These are phyloP conservation scores for Glarea lozoyensis DNA, from an alignment of 495 filamentous ascomycete genomes.

Conservation along the genomic window DNA sequence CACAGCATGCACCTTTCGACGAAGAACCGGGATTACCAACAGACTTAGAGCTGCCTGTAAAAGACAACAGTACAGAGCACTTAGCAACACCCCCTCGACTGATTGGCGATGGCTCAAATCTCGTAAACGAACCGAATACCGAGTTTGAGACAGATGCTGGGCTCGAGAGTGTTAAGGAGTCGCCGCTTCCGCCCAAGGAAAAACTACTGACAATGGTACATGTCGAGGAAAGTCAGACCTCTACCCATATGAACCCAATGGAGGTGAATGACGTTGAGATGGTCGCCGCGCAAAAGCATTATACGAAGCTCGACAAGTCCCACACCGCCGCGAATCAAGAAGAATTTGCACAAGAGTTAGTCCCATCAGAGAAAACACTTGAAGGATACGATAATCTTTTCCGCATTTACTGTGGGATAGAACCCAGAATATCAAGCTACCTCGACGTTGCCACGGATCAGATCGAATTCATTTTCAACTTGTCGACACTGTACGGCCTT, in stretches of 20 bases:
- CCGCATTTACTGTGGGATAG: neutral
- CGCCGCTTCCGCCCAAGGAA: too few relatives aligned
- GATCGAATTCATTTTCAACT: neutral
- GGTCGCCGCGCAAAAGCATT: too few relatives aligned
- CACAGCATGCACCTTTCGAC: too few relatives aligned
- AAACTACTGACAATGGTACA: neutral
- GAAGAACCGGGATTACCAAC: too few relatives aligned
- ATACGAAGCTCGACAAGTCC: too few relatives aligned
- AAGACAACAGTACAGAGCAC: too few relatives aligned
- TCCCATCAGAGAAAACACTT: neutral
- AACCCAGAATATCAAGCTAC: slow-evolving; percentile 4
- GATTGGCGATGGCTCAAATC: neutral
- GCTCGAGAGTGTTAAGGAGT: too few relatives aligned
- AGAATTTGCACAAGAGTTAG: neutral
- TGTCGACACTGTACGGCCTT: slow-evolving; percentile 1
- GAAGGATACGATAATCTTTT: slow-evolving; percentile 12
- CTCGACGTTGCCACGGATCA: slow-evolving; percentile 7
- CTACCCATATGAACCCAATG: neutral
- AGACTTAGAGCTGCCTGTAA: too few relatives aligned
- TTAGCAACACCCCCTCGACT: neutral
- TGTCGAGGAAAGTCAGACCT: neutral
- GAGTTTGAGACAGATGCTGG: too few relatives aligned
- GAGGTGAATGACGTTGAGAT: neutral
- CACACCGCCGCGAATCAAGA: neutral
- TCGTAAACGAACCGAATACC: too few relatives aligned